Percentiles rank a stretch among this genome's conserved stretches.
phyloP scores from a whole-genome alignment of 495 filamentous ascomycete genomes.

The Aspergillus sclerotiicarbonarius region DNA sequence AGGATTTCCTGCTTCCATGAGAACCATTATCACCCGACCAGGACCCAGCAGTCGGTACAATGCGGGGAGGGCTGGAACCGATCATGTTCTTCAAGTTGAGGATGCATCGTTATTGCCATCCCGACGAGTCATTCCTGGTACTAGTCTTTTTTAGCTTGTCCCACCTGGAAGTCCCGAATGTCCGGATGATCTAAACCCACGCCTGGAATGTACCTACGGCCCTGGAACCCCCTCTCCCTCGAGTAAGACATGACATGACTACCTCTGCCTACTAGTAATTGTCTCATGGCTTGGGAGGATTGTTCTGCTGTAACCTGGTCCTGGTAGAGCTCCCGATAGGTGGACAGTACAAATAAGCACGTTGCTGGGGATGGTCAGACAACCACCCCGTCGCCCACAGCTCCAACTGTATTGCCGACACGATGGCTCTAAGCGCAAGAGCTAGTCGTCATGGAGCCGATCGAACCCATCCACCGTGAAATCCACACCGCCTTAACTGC shows the following conservation, averaged over 20 bases:
- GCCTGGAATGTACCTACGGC: slow-evolving; percentile 7
- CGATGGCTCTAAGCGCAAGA: slow-evolving; percentile 5
- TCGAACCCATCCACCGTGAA: slow-evolving; percentile 8
- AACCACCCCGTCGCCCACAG: neutral
- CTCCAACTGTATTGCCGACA: neutral
- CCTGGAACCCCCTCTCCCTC: neutral
- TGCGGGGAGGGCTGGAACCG: slow-evolving; percentile 6
- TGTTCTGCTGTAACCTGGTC: neutral
- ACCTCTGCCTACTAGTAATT: neutral
- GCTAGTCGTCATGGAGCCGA: slow-evolving; percentile 3
- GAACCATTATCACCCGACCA: slow-evolving; percentile 6
- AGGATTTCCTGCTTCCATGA: neutral
- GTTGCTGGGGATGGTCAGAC: neutral
- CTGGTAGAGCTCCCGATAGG: slow-evolving; percentile 3
- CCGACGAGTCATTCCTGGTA: slow-evolving; percentile 11
- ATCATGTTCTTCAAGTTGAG: slow-evolving; percentile 13
- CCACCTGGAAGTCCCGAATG: slow-evolving; percentile 21
- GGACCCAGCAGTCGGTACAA: neutral
- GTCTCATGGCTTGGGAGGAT: neutral
- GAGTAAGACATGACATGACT: slow-evolving; percentile 7
- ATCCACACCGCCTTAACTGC: slow-evolving; percentile 23
- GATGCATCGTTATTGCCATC: slow-evolving; percentile 7
- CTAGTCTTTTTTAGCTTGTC: slow-evolving; percentile 16
- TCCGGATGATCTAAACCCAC: slow-evolving; percentile 27
- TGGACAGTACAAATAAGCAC: neutral